Conservation (phyloP, 352 stramenopile species). For the Peronosclerospora sorghi region DNA sequence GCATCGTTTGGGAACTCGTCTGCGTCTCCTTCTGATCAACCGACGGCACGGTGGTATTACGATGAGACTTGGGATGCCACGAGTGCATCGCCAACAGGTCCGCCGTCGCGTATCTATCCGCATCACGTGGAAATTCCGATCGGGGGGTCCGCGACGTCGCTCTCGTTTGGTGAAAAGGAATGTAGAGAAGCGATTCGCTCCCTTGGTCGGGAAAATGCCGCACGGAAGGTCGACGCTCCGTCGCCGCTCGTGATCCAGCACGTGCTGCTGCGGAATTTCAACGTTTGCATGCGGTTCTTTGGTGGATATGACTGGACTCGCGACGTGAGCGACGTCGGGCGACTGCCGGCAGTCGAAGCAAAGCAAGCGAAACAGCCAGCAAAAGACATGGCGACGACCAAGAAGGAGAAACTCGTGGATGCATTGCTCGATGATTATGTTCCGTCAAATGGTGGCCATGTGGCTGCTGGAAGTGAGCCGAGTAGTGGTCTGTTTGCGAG, state of each 20-base stretch:
- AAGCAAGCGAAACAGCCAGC: slow-evolving; percentile 5
- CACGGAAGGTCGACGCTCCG: slow-evolving; percentile 29
- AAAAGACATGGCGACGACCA: slow-evolving; percentile 8
- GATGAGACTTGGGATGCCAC: slow-evolving; percentile 36
- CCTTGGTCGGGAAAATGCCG: slow-evolving; percentile 52
- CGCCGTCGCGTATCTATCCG: slow-evolving; percentile 68
- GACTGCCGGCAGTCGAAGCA: slow-evolving; percentile 8
- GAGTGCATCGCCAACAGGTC: slow-evolving; percentile 24
- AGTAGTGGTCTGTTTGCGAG: slow-evolving; percentile 30
- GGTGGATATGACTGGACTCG: slow-evolving; percentile 72
- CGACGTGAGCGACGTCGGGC: slow-evolving; percentile 34
- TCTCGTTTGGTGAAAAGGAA: slow-evolving; percentile 82
- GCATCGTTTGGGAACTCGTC: slow-evolving; percentile 34
- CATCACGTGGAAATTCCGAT: slow-evolving; percentile 84
- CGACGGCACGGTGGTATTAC: slow-evolving; percentile 73
- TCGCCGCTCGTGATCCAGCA: slow-evolving; percentile 63
- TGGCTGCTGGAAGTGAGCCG: slow-evolving; percentile 39
- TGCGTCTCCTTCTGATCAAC: slow-evolving; percentile 54
- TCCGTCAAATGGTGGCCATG: slow-evolving; percentile 34
- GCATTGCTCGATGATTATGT: slow-evolving; percentile 80
- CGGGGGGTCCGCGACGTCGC: slow-evolving; percentile 61
- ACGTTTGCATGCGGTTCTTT: slow-evolving; percentile 84
- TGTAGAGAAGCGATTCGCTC: slow-evolving; percentile 58
- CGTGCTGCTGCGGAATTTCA: slow-evolving; percentile 80
- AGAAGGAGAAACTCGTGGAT: slow-evolving; percentile 70